Evolutionary conservation across 176 grass and related monocot genomes (phyloP).

Genomic region (Hyparrhenia diplandra): DNA sequence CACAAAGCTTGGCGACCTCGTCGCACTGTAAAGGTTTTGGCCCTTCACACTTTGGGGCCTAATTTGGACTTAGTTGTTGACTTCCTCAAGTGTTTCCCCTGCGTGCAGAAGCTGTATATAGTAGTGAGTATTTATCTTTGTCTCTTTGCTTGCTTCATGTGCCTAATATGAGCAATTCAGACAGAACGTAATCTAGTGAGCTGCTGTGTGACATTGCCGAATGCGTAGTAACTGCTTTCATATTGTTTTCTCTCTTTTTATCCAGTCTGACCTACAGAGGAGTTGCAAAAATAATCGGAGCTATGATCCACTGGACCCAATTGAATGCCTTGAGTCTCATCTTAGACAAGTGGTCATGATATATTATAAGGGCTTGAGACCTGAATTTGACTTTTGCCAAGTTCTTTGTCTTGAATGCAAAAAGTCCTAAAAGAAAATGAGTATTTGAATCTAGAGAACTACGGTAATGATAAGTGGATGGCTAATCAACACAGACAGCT

Average conservation of each 20-base stretch:
- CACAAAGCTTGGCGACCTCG: not conserved
- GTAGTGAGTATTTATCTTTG: not conserved
- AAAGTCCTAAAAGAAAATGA: not conserved
- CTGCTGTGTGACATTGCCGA: not conserved
- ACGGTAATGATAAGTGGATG: not conserved
- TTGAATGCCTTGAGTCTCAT: no score
- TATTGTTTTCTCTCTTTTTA: not conserved
- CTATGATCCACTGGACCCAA: not conserved
- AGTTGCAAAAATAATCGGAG: not conserved
- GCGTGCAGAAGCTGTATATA: not conserved
- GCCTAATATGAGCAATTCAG: not conserved
- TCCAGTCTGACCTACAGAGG: not conserved
- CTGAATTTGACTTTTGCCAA: conserved; percentile 19
- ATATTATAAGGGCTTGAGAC: not conserved
- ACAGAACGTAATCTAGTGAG: not conserved
- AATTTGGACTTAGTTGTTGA: not conserved
- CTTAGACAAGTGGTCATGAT: no score
- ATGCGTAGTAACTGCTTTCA: not conserved
- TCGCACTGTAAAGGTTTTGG: conserved; percentile 8
- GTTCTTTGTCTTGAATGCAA: conserved; percentile 28
- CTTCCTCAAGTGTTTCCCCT: conserved; percentile 18
- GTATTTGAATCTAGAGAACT: not conserved
- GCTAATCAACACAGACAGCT: not conserved
- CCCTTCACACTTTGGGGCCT: not conserved
- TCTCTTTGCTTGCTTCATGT: not conserved